These are phyloP conservation scores for Ogataea haglerorum DNA, from an alignment of 805 yeast genomes.

Conservation along the genomic window DNA sequence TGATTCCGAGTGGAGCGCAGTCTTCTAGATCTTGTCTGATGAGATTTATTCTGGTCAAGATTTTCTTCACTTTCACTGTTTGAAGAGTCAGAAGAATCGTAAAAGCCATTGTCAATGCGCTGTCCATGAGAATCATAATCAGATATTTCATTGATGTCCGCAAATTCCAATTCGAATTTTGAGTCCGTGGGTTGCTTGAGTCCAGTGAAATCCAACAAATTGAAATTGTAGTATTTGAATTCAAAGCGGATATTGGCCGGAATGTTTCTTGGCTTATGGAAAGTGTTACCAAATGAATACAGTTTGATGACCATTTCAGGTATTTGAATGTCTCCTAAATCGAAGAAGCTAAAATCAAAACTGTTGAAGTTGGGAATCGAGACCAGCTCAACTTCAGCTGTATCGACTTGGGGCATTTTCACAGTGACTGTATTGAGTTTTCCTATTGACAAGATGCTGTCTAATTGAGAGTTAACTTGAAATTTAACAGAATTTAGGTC, in stretches of 20 bases:
- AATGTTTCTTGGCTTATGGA: conserved; percentile 19
- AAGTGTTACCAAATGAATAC: conserved; percentile 17
- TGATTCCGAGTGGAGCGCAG: not conserved
- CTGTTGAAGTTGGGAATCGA: conserved; percentile 17
- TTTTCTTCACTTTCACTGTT: conserved; percentile 3
- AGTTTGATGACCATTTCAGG: conserved; percentile 3
- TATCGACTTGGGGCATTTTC: conserved; percentile 6
- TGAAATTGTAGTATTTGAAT: conserved; percentile 18
- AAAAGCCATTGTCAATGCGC: not conserved
- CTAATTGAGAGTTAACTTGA: conserved; percentile 1
- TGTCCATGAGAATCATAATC: conserved; percentile 11
- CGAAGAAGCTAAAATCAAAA: not conserved
- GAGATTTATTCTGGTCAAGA: not conserved
- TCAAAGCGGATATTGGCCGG: conserved; percentile 3
- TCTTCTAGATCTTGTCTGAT: not conserved
- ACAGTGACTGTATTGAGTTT: conserved; percentile 4
- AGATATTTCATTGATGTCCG: conserved; percentile 6
- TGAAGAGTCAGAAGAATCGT: not conserved
- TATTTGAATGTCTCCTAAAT: not conserved
- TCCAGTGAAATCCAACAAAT: not conserved
- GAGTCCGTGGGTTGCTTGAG: too few species aligned
- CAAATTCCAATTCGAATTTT: too few species aligned
- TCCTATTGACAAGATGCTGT: conserved; percentile 4
- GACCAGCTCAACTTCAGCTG: conserved; percentile 10
- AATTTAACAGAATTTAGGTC: conserved; percentile 19